Evolutionary conservation across 371 early-diverging fungal genomes (phyloP).

Genomic region (Sanchytrium tribonematis): DNA sequence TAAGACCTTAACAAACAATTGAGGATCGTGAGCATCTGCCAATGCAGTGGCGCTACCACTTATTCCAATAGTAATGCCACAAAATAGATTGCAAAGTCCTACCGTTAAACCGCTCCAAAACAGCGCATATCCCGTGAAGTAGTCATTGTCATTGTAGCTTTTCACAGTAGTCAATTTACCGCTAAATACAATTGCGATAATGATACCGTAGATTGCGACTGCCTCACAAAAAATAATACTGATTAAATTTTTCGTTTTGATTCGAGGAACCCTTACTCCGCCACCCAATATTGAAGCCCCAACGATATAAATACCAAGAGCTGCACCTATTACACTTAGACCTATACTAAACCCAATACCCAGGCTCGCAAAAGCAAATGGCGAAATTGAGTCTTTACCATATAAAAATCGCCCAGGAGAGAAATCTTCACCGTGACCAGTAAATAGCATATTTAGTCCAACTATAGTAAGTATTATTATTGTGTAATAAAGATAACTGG

Average conservation of each 20-base stretch:
- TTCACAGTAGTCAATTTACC: conserved; percentile 35
- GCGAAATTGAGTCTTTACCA: conserved; percentile 23
- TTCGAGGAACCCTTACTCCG: conserved; percentile 69
- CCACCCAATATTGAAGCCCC: conserved; percentile 70
- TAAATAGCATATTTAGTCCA: conserved; percentile 53
- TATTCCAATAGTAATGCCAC: conserved; percentile 79
- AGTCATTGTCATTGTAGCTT: not conserved
- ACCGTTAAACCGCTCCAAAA: conserved; percentile 92
- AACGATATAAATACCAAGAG: conserved; percentile 81
- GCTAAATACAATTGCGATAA: conserved; percentile 83
- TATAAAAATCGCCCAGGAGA: conserved; percentile 47
- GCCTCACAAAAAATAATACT: conserved; percentile 93
- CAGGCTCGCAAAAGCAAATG: conserved; percentile 63
- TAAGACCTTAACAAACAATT: conserved; percentile 77
- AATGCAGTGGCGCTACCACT: conserved; percentile 74
- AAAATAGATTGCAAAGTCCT: conserved; percentile 68
- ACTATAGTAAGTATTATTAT: conserved; percentile 4
- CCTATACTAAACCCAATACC: conserved; percentile 65
- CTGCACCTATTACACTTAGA: conserved; percentile 74
- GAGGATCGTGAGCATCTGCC: conserved; percentile 79
- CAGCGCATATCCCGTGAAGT: conserved; percentile 39
- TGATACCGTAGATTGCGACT: conserved; percentile 90
- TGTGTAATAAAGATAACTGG: not conserved
- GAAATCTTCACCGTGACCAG: conserved; percentile 54
- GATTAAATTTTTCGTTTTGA: conserved; percentile 83